These are phyloP conservation scores for Talaromyces sp. DNA, from an alignment of 2,329 filamentous ascomycete species.

Conservation along the genomic window DNA sequence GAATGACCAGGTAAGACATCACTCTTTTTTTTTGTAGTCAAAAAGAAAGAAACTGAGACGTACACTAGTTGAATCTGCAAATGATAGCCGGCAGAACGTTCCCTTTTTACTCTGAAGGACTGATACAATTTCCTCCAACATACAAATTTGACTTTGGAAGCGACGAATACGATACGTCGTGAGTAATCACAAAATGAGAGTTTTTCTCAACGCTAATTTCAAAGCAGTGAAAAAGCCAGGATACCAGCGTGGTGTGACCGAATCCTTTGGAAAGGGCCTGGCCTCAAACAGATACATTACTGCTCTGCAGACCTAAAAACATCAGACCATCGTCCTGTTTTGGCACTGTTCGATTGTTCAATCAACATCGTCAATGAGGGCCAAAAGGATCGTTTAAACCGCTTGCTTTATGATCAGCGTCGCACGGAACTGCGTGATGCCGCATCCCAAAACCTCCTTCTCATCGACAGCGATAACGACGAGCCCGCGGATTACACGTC, in stretches of 20 bases:
- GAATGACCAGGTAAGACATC: constrained; percentile 68
- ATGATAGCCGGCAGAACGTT: constrained; percentile 92
- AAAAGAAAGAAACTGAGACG: neutral
- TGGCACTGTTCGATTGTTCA: constrained; percentile 77
- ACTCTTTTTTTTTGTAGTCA: neutral
- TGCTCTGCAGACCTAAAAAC: constrained; percentile 76
- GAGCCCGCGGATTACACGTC: constrained; percentile 76
- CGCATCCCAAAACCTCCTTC: neutral
- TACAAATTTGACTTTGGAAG: constrained; percentile 92
- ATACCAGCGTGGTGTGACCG: constrained; percentile 98
- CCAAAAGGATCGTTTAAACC: constrained; percentile 66
- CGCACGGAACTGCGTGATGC: constrained; percentile 52
- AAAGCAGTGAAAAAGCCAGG: constrained; percentile 73
- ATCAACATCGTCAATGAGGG: constrained; percentile 76
- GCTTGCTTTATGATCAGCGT: constrained; percentile 65
- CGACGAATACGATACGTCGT: constrained; percentile 88
- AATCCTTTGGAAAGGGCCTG: constrained; percentile 78
- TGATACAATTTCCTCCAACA: constrained; percentile 83
- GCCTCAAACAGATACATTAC: constrained; percentile 78
- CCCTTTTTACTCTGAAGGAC: constrained; percentile 83
- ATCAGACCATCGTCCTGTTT: constrained; percentile 95
- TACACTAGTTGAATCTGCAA: constrained; percentile 72
- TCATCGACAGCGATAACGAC: constrained; percentile 51
- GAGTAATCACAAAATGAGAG: constrained; percentile 27
- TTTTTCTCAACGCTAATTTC: constrained; percentile 23